Conservation (phyloP, 495 filamentous ascomycete species). For the Cercophora scortea region DNA sequence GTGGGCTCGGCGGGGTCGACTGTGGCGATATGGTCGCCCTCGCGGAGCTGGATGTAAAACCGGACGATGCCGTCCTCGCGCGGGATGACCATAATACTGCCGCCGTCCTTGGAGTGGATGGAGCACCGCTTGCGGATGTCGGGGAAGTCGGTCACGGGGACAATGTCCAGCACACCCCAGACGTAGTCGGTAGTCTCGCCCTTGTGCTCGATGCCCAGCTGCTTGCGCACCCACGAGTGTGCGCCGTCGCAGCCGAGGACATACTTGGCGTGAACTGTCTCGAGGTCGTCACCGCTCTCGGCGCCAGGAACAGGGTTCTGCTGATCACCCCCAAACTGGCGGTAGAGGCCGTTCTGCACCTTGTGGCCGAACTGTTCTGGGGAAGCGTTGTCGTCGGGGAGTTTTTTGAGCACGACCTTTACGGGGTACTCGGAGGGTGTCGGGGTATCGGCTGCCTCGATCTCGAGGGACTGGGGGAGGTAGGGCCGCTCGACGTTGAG, state of each 20-base stretch:
- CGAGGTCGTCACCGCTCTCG: background rate
- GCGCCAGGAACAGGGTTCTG: background rate
- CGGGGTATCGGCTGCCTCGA: background rate
- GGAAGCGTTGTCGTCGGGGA: background rate
- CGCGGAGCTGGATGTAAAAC: background rate
- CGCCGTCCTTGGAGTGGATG: background rate
- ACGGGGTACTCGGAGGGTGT: conserved; percentile 15
- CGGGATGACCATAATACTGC: background rate
- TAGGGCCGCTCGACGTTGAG: background rate
- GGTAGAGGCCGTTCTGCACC: background rate
- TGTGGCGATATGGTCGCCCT: background rate
- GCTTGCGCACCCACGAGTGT: conserved; percentile 1
- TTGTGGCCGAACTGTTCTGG: background rate
- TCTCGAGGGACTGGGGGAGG: background rate
- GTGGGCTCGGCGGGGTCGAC: background rate
- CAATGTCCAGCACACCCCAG: background rate
- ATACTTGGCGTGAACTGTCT: background rate
- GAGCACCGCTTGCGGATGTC: background rate
- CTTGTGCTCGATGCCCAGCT: conserved; percentile 1
- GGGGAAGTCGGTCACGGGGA: background rate
- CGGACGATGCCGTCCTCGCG: background rate
- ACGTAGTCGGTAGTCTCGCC: background rate
- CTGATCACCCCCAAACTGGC: background rate
- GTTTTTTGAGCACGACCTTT: background rate
- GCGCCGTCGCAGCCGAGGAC: background rate